Evolutionary conservation across 1,284 basidiomycete genomes (phyloP), one percentile per base, ranked within the genome.

Genomic region (Apiotrichum akiyoshidainum): DNA sequence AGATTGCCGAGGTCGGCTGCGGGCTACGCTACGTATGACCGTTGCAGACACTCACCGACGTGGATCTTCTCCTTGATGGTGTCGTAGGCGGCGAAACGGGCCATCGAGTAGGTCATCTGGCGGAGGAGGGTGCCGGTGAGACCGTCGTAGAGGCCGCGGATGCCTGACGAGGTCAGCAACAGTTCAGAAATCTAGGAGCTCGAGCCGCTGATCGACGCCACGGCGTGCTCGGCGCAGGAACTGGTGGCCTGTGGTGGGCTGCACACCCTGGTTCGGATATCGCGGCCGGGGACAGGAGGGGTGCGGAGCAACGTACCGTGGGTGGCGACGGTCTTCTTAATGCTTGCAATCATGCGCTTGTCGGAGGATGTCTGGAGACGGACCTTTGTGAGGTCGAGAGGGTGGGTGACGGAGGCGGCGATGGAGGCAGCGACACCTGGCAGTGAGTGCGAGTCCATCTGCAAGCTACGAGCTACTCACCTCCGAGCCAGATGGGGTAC

Each of bases 31-130:
- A 39, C 39, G 39, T n/a, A 44, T n/a, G 5, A 8, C 40, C 10
- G 16, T 16, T 7, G 4, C 5, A 10, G 9, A 19, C 22, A 64
- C 68, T 63, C 49, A 79, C 82, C 80, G 10, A 86, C 86, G 34
- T 88, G 88, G 2, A 93, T 68, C 6, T 86, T 66, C 79, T 87
- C 89, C 82, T 94, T 94, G 73, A 88, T 87, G 78, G 89, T 87
- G 68, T 95, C 92, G 77, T 94, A 94, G 22, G 90, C 89, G 83
- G 91, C 93, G 81, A 95, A 95, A 16, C 92, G 85, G 72, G 90
- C 92, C 73, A 94, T 81, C 47, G 89, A 92, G 79, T 94, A 94
- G 31, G 87, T 90, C 91, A 94, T 91, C 78, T 95, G 92, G 39
- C 92, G 85, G 71, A 94, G 79, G 84, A 91, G 87, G 34, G 92